Base-by-base conservation (phyloP, 345 rosid genomes). In the Arabidopsis arenosa region DNA sequence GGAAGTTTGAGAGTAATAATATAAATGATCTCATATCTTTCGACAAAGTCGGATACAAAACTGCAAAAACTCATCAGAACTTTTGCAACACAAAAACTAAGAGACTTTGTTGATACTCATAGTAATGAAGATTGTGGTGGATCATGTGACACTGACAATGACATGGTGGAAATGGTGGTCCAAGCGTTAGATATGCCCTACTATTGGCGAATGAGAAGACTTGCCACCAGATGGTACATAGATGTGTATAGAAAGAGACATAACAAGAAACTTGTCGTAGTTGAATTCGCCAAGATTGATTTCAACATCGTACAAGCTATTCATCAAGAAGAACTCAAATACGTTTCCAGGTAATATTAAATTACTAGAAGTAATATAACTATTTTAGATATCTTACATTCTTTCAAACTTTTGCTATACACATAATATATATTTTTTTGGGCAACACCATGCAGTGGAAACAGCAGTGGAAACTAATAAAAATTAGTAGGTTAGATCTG, bases 21-120 rank as follows among this genome's bases (percentile, higher is more conserved):
- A 63, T 70, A 6, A 40, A n/a, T 26, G 87, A 76, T 26, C 3
- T 80, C 59, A 44, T 80, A 15, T 61, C 71, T 82, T 5, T 72
- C 79, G 2, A 43, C 73, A 2, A 73, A 67, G 1, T 82, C 82
- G 32, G 88, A 85, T 47, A 64, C 41, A 4, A 71, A 76, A 36
- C 70, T 87, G 5, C 80, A 80, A 15, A 80, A 82, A 35, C 58
- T 81, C 37, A 83, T 82, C 14, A 74, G 84, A 26, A 47, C 59
- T 18, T 87, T 80, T 66, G 68, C 83, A 18, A 63, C 17, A 8
- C 36, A 74, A 13, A n/a, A 73, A 21, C 79, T 83, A 5, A 58
- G 49, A n/a, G 77, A 45, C 10, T 44, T 49, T 5, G 53, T 66
- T 11, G 41, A 56, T 6, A 11, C 12, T 2, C 5, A 14, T 3